Evolutionary conservation across 1,284 basidiomycete genomes (phyloP).

Genomic region (Clitocybe nebularis): DNA sequence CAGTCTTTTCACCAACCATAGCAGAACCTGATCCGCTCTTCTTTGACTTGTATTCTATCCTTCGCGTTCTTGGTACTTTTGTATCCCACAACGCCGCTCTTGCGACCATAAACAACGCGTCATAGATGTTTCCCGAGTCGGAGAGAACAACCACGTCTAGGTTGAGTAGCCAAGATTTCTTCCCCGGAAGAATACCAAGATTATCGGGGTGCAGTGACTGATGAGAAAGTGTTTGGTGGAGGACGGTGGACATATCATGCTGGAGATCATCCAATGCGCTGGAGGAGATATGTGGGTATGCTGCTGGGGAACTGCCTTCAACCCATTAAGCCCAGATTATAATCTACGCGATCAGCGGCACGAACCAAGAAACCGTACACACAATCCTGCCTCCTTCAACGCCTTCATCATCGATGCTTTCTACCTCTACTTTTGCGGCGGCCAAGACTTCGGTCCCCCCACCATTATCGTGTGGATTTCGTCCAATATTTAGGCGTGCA

Average conservation of each 20-base stretch:
- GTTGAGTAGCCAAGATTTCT: conserved; percentile 66
- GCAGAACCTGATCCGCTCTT: conserved; percentile 17
- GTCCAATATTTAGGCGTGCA: conserved; percentile 65
- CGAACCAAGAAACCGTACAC: conserved; percentile 74
- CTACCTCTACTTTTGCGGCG: conserved; percentile 73
- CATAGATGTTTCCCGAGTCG: conserved; percentile 69
- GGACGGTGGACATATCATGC: conserved; percentile 56
- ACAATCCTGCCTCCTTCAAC: conserved; percentile 55
- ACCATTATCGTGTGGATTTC: conserved; percentile 47
- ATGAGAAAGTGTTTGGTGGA: conserved; percentile 60
- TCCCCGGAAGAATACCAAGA: conserved; percentile 56
- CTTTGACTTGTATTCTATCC: conserved; percentile 52
- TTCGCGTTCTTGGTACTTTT: conserved; percentile 67
- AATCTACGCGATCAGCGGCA: conserved; percentile 12
- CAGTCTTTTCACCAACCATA: conserved; percentile 19
- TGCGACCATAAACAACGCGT: conserved; percentile 73
- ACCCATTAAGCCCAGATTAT: conserved; percentile 24
- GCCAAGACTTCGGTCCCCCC: conserved; percentile 69
- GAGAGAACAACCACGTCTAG: conserved; percentile 69
- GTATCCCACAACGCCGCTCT: conserved; percentile 77
- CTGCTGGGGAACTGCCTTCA: conserved; percentile 67
- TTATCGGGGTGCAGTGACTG: conserved; percentile 57
- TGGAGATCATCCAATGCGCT: conserved; percentile 68
- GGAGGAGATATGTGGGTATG: conserved; percentile 64
- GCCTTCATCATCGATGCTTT: conserved; percentile 44